These are phyloP conservation scores for Arachnopeziza araneosa DNA, from an alignment of 2,329 filamentous ascomycete species.

Conservation along the genomic window DNA sequence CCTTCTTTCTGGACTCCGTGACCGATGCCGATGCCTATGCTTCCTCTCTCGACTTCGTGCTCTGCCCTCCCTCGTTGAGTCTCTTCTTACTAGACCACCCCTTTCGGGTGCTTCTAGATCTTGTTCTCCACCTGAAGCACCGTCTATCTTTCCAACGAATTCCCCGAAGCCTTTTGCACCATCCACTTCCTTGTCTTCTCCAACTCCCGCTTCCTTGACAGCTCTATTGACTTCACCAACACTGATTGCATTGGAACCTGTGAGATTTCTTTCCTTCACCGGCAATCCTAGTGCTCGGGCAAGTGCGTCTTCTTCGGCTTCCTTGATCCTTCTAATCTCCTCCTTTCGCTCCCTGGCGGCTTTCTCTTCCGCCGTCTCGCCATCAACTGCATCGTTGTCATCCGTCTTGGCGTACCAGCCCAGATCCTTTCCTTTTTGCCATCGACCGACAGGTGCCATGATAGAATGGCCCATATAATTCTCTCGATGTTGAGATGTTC, in stretches of 20 bases:
- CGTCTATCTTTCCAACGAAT: constrained; percentile 26
- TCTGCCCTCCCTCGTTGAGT: constrained; percentile 17
- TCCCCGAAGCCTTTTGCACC: constrained; percentile 28
- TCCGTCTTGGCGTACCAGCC: constrained; percentile 58
- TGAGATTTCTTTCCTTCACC: constrained; percentile 48
- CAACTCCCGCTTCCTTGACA: constrained; percentile 41
- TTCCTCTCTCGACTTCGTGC: constrained; percentile 27
- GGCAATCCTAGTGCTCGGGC: constrained; percentile 77
- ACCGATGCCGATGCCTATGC: constrained; percentile 27
- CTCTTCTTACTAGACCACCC: constrained; percentile 10
- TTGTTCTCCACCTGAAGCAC: constrained; percentile 13
- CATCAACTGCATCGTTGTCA: constrained; percentile 42
- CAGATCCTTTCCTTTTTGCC: constrained; percentile 61
- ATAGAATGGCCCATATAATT: constrained; percentile 72
- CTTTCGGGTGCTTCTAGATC: constrained; percentile 2
- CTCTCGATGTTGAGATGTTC: constrained; percentile 82
- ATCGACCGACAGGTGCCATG: constrained; percentile 69
- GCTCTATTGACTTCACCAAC: constrained; percentile 53
- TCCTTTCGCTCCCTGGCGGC: constrained; percentile 60
- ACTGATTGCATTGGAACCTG: constrained; percentile 65
- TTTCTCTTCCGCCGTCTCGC: constrained; percentile 54
- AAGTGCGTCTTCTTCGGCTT: constrained; percentile 90
- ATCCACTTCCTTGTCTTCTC: constrained; percentile 31
- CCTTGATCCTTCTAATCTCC: constrained; percentile 77
- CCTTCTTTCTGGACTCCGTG: constrained; percentile 22